phyloP scores from a whole-genome alignment of 305 asterid species.

The Fraxinus paxiana region DNA sequence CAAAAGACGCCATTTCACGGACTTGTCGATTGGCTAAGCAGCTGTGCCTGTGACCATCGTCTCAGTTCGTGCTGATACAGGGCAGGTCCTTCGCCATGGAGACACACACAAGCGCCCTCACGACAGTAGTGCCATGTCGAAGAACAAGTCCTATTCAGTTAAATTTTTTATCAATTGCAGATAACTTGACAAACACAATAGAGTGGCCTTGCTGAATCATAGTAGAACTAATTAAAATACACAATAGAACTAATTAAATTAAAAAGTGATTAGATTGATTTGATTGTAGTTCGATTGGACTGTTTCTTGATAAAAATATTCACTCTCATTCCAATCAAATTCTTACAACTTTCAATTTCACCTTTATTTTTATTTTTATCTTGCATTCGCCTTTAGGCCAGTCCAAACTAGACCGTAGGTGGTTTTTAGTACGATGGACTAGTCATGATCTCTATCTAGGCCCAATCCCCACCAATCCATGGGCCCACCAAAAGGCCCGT shows the following conservation, averaged over 20 bases:
- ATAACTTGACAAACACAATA: not conserved
- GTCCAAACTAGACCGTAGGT: not conserved
- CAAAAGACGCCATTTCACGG: not conserved
- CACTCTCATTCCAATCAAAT: not conserved
- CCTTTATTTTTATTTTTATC: no score
- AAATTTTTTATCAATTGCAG: not conserved
- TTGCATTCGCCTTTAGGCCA: not conserved
- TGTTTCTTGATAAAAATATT: not conserved
- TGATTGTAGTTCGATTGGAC: not conserved
- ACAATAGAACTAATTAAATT: not conserved
- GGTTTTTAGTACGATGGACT: not conserved
- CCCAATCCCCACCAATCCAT: not conserved
- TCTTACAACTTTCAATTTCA: not conserved
- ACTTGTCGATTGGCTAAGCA: not conserved
- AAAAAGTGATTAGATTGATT: not conserved
- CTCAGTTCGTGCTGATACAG: not conserved
- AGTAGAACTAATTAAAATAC: not conserved
- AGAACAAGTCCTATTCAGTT: not conserved
- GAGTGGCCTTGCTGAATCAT: not conserved
- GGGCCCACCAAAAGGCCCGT: not conserved
- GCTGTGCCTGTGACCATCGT: not conserved
- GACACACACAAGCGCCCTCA: not conserved
- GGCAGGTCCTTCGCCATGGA: not conserved
- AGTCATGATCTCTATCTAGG: not conserved
- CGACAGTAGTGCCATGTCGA: not conserved